Conservation (phyloP, 345 rosid species). For the Syzygium aqueum region DNA sequence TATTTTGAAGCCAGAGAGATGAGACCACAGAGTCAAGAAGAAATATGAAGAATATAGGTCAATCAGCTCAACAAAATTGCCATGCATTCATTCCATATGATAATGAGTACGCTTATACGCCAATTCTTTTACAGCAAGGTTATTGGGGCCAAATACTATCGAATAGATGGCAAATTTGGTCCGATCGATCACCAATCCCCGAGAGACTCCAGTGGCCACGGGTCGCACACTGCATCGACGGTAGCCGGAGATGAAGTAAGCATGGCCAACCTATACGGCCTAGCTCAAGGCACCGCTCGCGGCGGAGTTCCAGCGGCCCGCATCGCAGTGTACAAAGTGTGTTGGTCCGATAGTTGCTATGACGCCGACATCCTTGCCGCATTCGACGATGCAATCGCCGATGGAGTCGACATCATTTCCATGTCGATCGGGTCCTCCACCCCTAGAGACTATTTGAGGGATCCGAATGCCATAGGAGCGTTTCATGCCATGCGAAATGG, state of each 20-base stretch:
- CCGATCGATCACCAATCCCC: slow-evolving; percentile 1
- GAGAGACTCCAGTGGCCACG: slow-evolving; percentile 13
- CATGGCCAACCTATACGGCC: slow-evolving; percentile 1
- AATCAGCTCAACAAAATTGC: no score
- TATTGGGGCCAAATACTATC: slow-evolving; percentile 9
- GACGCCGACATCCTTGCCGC: slow-evolving; percentile 22
- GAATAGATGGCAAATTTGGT: not conserved
- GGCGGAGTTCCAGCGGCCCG: slow-evolving; percentile 20
- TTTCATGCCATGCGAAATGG: slow-evolving; percentile 23
- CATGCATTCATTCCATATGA: not conserved
- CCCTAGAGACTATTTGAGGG: not conserved
- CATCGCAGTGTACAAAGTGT: slow-evolving; percentile 28
- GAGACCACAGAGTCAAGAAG: no score
- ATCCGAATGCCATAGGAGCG: slow-evolving; percentile 19
- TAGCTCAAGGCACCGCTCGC: slow-evolving; percentile 17
- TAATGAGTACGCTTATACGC: no score
- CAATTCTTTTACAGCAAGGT: not conserved
- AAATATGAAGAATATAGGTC: no score
- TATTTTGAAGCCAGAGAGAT: no score
- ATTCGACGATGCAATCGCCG: slow-evolving; percentile 35
- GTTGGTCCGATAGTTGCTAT: slow-evolving; percentile 17
- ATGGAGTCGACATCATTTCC: slow-evolving; percentile 18
- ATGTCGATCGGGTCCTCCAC: not conserved
- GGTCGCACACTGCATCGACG: slow-evolving; percentile 29
- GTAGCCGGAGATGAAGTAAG: slow-evolving; percentile 15